Evolutionary conservation across 2,329 filamentous ascomycete genomes (phyloP), one percentile per base, ranked within the genome.

Genomic region (Didymella arachidicola): DNA sequence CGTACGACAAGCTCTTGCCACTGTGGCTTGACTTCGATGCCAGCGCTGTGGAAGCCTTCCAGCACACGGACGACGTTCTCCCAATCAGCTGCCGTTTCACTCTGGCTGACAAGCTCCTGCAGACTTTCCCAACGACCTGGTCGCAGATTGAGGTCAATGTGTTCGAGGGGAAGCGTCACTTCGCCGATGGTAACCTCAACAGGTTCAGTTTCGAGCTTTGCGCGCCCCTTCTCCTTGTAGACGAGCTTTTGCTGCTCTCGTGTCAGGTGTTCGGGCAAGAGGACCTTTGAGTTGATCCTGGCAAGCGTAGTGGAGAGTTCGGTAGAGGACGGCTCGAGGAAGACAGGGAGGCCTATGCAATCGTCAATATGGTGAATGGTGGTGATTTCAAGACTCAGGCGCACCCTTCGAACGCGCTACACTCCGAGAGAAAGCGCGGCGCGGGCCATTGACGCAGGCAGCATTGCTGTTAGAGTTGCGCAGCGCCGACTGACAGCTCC

Each of bases 181-280:
- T 77, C 69, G 61, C 79, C 79, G 26, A 83, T 63, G 1, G 73
- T 74, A 38, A 79, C 76, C 30, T 78, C 76, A 36, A 79, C 72
- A 30, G 80, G 79, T 54, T 80, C 74, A 26, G 72, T 76, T 47
- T 77, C 71, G 34, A 83, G 77, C 38, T 75, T 73, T 43, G 78
- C 68, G n/a, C 71, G 70, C 70, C 79, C 72, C 34, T 78, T 75
- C 18, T 72, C 59, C 44, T 69, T 67, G 72, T 77, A 81, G 62
- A 83, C 77, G 29, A 82, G 75, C 57, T 75, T 70, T 29, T 72
- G 66, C 62, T 82, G 79, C 38, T 73, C 71, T 16, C 66, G 61
- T 57, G 72, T 76, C 51, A 83, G 76, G 66, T 80, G 78, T 7
- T 55, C 54, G 14, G 81, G 81, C 22, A 82, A 73, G 57, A 83